These are phyloP conservation scores for Zarea fungicola DNA, from an alignment of 2,329 filamentous ascomycete genomes.

Conservation along the genomic window DNA sequence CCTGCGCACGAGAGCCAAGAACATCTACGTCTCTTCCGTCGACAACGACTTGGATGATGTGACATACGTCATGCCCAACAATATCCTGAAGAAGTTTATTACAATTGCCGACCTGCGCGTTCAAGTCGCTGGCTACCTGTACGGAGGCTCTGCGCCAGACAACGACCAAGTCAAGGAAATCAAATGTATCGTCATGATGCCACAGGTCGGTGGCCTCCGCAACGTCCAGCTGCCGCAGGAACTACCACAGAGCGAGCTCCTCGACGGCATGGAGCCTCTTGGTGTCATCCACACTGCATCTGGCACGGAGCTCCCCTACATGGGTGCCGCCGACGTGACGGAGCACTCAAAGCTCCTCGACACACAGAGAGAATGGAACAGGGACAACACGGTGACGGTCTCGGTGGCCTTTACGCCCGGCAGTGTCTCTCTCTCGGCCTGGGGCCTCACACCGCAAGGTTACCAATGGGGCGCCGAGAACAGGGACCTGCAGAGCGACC, in stretches of 20 bases:
- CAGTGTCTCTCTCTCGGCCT: conserved; percentile 89
- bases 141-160: conserved; percentile 86
- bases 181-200: conserved; percentile 93
- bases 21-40: conserved; percentile 96
- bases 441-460: conserved; percentile 84
- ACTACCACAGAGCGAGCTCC: conserved; percentile 85
- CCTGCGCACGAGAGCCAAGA: conserved; percentile 87
- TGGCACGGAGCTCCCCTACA: conserved; percentile 92
- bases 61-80: conserved; percentile 99
- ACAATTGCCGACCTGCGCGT: conserved; percentile 93
- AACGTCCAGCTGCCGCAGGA: conserved; percentile 88
- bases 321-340: conserved; percentile 92
- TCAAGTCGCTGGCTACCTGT: conserved; percentile 93
- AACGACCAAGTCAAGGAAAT: conserved; percentile 97
- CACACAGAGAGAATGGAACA: conserved; percentile 60
- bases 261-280: conserved; percentile 80
- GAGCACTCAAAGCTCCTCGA: conserved; percentile 89
- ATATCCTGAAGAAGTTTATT: conserved; percentile 96
- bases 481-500: conserved; percentile 85
- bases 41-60: conserved; percentile 86
- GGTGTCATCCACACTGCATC: conserved; percentile 94
- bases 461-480: conserved; percentile 98
- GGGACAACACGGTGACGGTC: conserved; percentile 86
- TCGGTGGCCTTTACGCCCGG: conserved; percentile 95
- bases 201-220: conserved; percentile 88